Evolutionary conservation across 305 asterid genomes (phyloP), one percentile per base, ranked within the genome.

Genomic region (Fraxinus nigra): DNA sequence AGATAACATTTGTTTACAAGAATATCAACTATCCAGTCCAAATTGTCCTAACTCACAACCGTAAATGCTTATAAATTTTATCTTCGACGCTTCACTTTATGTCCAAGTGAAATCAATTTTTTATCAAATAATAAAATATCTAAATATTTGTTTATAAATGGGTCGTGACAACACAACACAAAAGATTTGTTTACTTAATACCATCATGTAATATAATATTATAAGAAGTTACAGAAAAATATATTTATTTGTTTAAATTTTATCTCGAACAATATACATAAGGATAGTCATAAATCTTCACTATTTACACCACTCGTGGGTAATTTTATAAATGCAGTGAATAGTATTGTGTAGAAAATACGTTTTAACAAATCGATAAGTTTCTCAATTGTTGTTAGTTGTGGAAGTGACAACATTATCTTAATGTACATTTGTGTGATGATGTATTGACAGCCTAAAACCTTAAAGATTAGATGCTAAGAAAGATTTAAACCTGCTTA

Each of bases 271-370:
- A 48, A 16, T 14, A 14, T 48, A 14, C 20, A 16, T 1, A 51
- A 51, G 22, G 8, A 51, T 51, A 16, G 0, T 11, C 84, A 78
- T 83, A 80, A 72, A 75, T 85, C 80, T 86, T 90, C 79, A 51
- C 3, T 5, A 16, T 14, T 51, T 51, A 51, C 20, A 16, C 8
- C 18, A 51, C 22, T 4, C 8, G 5, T 51, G 8, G 22, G 7
- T 48, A 48, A 48, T 48, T 48, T 38, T 8, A 8, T 38, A 38
- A 38, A 38, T 38, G 11, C 11, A 2, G 51, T 43, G 16, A 43
- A 43, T 46, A 46, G n/a, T 46, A 46, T 14, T 46, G 13, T 51
- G 61, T 51, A 51, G 5, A n/a, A n/a, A 0, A 51, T 51, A 16
- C 5, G 54, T 46, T 46, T 11, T 13, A 46, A 0, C 5, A 46